A percentile compares a stretch with the other conserved stretches of the same genome.
Conservation (phyloP, 805 yeast genomes). For the Starmerella apis region DNA sequence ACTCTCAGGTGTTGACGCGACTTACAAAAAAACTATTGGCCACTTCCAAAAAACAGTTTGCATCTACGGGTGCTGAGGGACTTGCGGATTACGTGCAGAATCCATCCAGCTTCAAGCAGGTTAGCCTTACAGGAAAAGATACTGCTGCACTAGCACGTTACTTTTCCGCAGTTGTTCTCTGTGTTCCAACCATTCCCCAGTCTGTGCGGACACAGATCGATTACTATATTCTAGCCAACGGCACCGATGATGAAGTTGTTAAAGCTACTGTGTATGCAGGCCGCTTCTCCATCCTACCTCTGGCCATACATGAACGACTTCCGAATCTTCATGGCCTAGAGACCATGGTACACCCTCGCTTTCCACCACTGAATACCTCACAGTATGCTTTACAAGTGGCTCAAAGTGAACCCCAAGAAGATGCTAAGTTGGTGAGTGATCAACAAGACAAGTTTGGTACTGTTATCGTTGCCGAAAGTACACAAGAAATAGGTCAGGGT, state of each 20-base stretch:
- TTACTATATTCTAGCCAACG: conserved; percentile 32
- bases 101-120: conserved; percentile 13
- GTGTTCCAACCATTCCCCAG: conserved; percentile 44
- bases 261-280: conserved; percentile 62
- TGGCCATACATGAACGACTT: conserved; percentile 37
- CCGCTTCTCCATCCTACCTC: conserved; percentile 57
- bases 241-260: conserved; percentile 33
- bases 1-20: conserved; percentile 10
- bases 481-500: background rate
- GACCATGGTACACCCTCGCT: conserved; percentile 25
- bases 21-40: conserved; percentile 37
- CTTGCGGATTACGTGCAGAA: conserved; percentile 23
- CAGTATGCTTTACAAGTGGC: conserved; percentile 6
- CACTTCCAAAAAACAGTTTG: conserved; percentile 31
- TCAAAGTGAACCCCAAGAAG: conserved; percentile 2
- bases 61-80: conserved; percentile 29
- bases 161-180: conserved; percentile 40
- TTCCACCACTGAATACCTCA: conserved; percentile 23
- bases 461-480: background rate
- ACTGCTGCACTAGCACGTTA: conserved; percentile 35
- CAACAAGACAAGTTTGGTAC: background rate
- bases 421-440: background rate
- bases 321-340: conserved; percentile 21
- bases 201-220: conserved; percentile 53
- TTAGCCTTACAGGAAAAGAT: conserved; percentile 27